Base-by-base conservation (phyloP, 768 basidiomycete genomes). In the Ramaria sp. region DNA sequence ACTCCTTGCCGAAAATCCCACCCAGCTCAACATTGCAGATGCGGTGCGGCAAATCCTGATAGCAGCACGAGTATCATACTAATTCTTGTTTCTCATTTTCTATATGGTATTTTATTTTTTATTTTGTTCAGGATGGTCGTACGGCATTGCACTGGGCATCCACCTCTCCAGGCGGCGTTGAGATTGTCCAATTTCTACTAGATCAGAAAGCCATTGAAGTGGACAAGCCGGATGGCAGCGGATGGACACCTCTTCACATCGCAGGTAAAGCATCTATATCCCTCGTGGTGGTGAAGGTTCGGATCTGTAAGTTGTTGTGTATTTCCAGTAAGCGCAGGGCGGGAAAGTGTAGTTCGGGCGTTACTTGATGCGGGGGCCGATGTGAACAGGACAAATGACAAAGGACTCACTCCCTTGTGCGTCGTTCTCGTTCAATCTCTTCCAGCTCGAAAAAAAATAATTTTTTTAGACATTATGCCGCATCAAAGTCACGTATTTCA, bases 61-160 rank as follows among this genome's bases (percentile, higher is more conserved):
- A 57, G 16, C 0, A 12, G 20, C 45, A 27, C 30, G 13, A 2
- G 36, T 50, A 25, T 22, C 18, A n/a, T 43, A 1, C 42, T n/a
- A n/a, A n/a, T n/a, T n/a, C n/a, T n/a, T n/a, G n/a, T 43, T 25
- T 39, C 34, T 24, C 27, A 9, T 25, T 51, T 39, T 24, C 32
- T 13, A 13, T 9, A 34, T 34, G 32, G 5, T 25, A 37, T 18
- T 3, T n/a, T n/a, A n/a, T n/a, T n/a, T n/a, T n/a, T n/a, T n/a
- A n/a, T n/a, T 34, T 27, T 16, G 12, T 18, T 43, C 41, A 89
- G 87, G 88, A 92, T 64, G 82, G 75, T 37, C 74, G 89, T 32
- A 88, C 89, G 0, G 78, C 89, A 8, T 68, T 92, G n/a, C 89
- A 92, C 62, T 90, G 88, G 87, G 85, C 88, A 55, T 81, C 88